Evolutionary conservation across 1,139 yeast genomes (phyloP).

Genomic region (Pichia sp.): DNA sequence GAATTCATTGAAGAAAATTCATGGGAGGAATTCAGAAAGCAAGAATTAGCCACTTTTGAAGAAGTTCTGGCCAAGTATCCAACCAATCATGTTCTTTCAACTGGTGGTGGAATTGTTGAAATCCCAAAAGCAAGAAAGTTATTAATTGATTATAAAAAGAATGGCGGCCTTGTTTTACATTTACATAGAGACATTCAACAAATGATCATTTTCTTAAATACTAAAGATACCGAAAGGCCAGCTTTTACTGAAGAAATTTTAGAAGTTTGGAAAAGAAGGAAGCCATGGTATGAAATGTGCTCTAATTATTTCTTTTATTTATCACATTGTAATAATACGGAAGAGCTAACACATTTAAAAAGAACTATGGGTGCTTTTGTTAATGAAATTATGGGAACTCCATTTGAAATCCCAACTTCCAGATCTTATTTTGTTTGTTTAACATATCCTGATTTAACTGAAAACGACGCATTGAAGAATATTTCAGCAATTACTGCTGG

Average conservation of each 20-base stretch:
- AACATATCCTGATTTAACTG: slow-evolving; percentile 52
- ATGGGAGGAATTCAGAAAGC: slow-evolving; percentile 78
- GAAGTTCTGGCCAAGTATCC: slow-evolving; percentile 44
- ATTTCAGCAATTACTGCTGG: slow-evolving; percentile 59
- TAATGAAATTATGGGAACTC: slow-evolving; percentile 56
- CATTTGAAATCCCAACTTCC: slow-evolving; percentile 39
- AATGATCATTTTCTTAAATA: slow-evolving; percentile 64
- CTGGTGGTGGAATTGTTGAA: slow-evolving; percentile 97
- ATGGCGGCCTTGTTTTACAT: slow-evolving; percentile 78
- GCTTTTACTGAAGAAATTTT: slow-evolving; percentile 73
- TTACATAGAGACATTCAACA: slow-evolving; percentile 82
- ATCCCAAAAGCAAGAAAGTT: slow-evolving; percentile 56
- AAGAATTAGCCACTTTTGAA: slow-evolving; percentile 56
- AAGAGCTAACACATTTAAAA: slow-evolving; percentile 53
- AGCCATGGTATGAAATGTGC: slow-evolving; percentile 72
- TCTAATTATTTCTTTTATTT: slow-evolving; percentile 76
- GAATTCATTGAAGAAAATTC: slow-evolving; percentile 62
- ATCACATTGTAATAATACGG: slow-evolving; percentile 54
- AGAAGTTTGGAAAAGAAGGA: slow-evolving; percentile 80
- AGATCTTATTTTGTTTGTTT: slow-evolving; percentile 71
- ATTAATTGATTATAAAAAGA: slow-evolving; percentile 45
- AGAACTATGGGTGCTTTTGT: slow-evolving; percentile 55
- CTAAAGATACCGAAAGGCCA: slow-evolving; percentile 78
- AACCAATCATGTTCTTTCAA: slow-evolving; percentile 66
- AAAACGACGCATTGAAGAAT: slow-evolving; percentile 32